Evolutionary conservation across 2,329 filamentous ascomycete genomes (phyloP), one percentile per base, ranked within the genome.

Genomic region (Epichloe glyceriae): DNA sequence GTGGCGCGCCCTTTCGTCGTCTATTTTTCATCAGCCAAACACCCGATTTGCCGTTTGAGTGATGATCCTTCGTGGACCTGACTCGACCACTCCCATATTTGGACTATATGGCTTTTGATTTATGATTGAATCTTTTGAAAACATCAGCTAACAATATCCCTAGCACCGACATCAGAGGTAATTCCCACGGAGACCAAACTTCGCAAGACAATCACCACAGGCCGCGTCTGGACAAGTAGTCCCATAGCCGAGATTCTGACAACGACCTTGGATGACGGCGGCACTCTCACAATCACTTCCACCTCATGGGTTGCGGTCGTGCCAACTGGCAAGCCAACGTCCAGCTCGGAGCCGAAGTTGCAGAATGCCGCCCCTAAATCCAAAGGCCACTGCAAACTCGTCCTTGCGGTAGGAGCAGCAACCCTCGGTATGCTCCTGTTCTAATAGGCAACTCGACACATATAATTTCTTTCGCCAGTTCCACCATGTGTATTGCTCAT

Each of bases 231-330:
- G 35, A 68, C 69, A 11, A 67, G 62, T 12, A 70, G 58, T 54
- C 55, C 64, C 33, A 59, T 73, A 50, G 53, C 63, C 6, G 59
- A 67, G 22, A 73, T 71, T 0, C 62, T 64, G 53, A 78, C 74
- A n/a, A 72, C 70, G 6, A 75, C 73, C 6, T 60, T 70, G 37
- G 57, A 64, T 12, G 62, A 73, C 46, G 75, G 75, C 26, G 68
- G 65, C 34, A 63, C 72, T 49, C 68, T 69, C 3, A 67, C 70
- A 12, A 62, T 76, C 46, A 76, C 73, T 11, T 68, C 68, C n/a
- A 77, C 74, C 1, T 73, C 73, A 0, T 73, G 66, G 58, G 73
- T 77, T 3, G 68, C 65, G 20, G 69, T 72, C 39, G 64, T 69
- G 11, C 68, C 71, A 1, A 63, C 66, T 1, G 56, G 60, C 20